Evolutionary conservation across 176 grass and related monocot species (phyloP), one percentile per base, ranked within the genome.

Genomic region (Cymbopogon citratus): DNA sequence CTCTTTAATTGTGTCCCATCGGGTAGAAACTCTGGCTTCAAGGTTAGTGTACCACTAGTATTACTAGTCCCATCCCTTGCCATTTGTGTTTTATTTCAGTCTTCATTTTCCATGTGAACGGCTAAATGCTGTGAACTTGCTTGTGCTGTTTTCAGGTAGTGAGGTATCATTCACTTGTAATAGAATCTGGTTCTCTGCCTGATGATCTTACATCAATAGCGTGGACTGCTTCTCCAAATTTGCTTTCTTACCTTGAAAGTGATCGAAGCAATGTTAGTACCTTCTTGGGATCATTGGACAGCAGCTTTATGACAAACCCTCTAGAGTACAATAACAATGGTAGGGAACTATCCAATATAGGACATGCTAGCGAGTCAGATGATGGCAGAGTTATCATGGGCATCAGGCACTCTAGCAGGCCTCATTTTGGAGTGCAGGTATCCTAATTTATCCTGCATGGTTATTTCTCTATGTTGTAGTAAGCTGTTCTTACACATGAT

Each of bases 351-450:
- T 44, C 66, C 63, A 69, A 31, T 13, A 85, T 41, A 85, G 63
- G 52, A 7, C 74, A 63, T 86, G 9, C 28, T 84, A 84, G 28
- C 57, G 79, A 69, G 11, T 66, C 52, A 51, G 68, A 84, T 73
- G 31, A 48, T 35, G 33, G 36, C 48, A 93, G 72, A 69, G 63
- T 98, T 25, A 51, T 98, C 77, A 98, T 98, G 95, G 95, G 90
- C 40, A 44, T 98, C 61, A 91, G 76, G 46, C 92, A 98, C 77
- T 87, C 68, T 85, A 88, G 79, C 13, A 87, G 78, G 76, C 92
- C 92, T 91, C 95, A 98, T 77, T 98, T 90, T 80, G 95, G 95
- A 80, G 90, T 98, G 73, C 95, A 98, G 90, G 92, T 98, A 94
- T 80, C 36, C 16, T 77, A 41, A 24, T 56, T 81, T 40, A n/a